A percentile compares a stretch with the other conserved stretches of the same genome.
Conservation (phyloP, 2,329 filamentous ascomycete species). For the Microcyclospora tardicrescens region DNA sequence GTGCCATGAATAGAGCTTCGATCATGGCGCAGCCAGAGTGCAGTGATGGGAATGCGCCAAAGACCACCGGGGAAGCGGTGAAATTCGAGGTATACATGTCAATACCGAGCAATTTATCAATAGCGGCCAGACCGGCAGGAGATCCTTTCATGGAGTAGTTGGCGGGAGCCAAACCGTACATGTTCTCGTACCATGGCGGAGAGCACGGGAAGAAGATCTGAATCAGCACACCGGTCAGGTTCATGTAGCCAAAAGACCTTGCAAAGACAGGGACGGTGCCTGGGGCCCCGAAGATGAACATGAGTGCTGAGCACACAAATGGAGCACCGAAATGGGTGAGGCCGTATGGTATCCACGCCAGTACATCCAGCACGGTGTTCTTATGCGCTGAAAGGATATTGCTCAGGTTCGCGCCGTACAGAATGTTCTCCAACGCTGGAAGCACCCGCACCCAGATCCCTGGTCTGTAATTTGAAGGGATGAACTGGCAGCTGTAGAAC, state of each 20-base stretch:
- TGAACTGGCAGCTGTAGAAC: slow-evolving; percentile 88
- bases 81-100: slow-evolving; percentile 91
- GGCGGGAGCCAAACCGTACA: slow-evolving; percentile 78
- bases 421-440: slow-evolving; percentile 86
- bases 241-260: slow-evolving; percentile 83
- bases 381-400: slow-evolving; percentile 91
- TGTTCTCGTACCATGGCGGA: slow-evolving; percentile 92
- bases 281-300: slow-evolving; percentile 83
- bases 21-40: slow-evolving; percentile 83
- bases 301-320: slow-evolving; percentile 59
- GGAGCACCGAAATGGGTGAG: slow-evolving; percentile 82
- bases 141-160: slow-evolving; percentile 86
- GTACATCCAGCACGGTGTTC: slow-evolving; percentile 65
- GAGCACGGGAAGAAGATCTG: slow-evolving; percentile 88
- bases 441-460: slow-evolving; percentile 93
- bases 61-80: slow-evolving; percentile 78
- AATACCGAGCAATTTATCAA: slow-evolving; percentile 80
- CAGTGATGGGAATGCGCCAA: slow-evolving; percentile 87
- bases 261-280: slow-evolving; percentile 76
- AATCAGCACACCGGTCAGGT: slow-evolving; percentile 72
- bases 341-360: slow-evolving; percentile 90
- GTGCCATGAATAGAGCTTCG: slow-evolving; percentile 83
- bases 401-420: slow-evolving; percentile 90
- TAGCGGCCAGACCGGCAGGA: slow-evolving; percentile 74
- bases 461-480: slow-evolving; percentile 75